Conservation (phyloP, 139 green algal species). For the Coelastrella sp. region DNA sequence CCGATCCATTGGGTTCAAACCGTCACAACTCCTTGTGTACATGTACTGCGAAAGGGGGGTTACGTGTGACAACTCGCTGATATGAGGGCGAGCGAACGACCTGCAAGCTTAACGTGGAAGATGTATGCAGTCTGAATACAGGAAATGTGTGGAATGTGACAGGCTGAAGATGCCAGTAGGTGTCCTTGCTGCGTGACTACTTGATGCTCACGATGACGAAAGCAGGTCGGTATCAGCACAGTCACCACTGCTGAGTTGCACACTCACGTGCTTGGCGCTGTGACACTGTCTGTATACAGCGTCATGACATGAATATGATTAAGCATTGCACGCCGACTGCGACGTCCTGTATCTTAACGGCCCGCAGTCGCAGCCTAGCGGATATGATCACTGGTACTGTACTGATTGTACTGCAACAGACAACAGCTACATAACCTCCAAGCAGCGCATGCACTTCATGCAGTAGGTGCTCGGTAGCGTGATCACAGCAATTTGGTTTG, state of each 20-base stretch:
- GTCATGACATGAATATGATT: neutral
- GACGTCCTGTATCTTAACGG: too few species aligned
- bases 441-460: too few species aligned
- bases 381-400: too few species aligned
- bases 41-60: neutral
- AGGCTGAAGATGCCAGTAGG: neutral
- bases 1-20: neutral
- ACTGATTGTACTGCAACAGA: too few species aligned
- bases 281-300: too few species aligned
- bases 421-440: too few species aligned
- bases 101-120: neutral
- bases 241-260: neutral
- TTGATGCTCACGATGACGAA: neutral
- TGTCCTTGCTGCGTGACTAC: neutral
- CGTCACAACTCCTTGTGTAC: constrained; percentile 2
- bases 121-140: neutral
- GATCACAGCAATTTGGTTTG: too few species aligned
- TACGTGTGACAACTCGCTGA: neutral
- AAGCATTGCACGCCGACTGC: neutral
- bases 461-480: too few species aligned
- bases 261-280: neutral
- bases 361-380: too few species aligned
- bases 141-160: neutral
- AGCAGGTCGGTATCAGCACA: neutral
- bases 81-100: neutral